Percentiles rank a stretch among this genome's conserved stretches.
phyloP scores from a whole-genome alignment of 2,329 filamentous ascomycete genomes.

The Monilinia vaccinii-corymbosi region DNA sequence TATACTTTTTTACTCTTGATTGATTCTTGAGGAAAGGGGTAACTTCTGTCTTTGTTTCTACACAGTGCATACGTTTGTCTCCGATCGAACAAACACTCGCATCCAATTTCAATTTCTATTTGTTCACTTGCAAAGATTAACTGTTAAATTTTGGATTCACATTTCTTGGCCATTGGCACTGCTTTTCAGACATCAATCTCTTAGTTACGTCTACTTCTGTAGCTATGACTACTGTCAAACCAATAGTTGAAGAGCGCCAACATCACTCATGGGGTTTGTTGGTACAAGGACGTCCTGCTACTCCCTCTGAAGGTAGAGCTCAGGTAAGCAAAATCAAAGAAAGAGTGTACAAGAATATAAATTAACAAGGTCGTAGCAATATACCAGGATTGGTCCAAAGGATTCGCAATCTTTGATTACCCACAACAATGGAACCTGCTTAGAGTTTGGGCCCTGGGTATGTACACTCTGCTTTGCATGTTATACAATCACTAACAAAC shows the following conservation, averaged over 20 bases:
- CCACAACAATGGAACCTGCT: conserved; percentile 7
- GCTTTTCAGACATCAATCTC: not conserved
- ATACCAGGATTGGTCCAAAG: not conserved
- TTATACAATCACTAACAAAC: conserved; percentile 2
- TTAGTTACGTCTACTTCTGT: not conserved
- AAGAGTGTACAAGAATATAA: not conserved
- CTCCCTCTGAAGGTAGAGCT: conserved; percentile 22
- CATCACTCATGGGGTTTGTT: conserved; percentile 19
- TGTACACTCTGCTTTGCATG: not conserved
- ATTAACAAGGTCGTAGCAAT: conserved; percentile 1
- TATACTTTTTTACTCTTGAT: not conserved
- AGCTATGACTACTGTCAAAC: conserved; percentile 7
- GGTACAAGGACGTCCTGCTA: conserved; percentile 21
- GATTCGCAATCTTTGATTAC: conserved; percentile 2
- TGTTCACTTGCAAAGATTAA: not conserved
- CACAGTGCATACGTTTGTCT: not conserved
- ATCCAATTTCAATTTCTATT: not conserved
- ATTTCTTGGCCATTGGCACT: not conserved
- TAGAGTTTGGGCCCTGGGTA: conserved; percentile 13
- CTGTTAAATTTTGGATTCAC: not conserved
- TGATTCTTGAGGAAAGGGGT: not conserved
- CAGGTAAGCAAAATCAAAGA: conserved; percentile 15
- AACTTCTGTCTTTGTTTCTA: not conserved
- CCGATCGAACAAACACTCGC: not conserved
- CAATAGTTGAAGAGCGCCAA: not conserved